These are phyloP conservation scores for Akanthomyces uredinophilus DNA, from an alignment of 2,329 filamentous ascomycete species.

Conservation along the genomic window DNA sequence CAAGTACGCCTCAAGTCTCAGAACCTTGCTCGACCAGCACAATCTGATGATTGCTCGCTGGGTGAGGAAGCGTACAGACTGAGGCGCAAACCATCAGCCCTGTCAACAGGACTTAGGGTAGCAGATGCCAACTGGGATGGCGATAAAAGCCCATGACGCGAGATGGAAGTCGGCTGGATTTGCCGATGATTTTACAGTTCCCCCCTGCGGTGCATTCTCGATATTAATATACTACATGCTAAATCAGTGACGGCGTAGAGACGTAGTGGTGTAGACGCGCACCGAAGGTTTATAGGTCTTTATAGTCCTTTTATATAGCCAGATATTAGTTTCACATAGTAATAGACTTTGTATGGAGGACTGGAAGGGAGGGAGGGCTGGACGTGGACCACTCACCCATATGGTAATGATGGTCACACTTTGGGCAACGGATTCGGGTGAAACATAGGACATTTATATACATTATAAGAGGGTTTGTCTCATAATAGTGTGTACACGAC, in stretches of 20 bases:
- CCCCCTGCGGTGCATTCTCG: slow-evolving; percentile 11
- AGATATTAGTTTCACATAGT: neutral
- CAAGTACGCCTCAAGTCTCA: neutral
- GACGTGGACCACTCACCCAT: neutral
- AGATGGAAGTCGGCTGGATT: slow-evolving; percentile 16
- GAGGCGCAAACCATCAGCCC: neutral
- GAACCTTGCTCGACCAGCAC: neutral
- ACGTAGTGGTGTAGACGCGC: neutral
- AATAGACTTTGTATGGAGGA: slow-evolving; percentile 5
- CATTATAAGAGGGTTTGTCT: neutral
- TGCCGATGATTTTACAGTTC: slow-evolving; percentile 15
- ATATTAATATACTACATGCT: slow-evolving; percentile 15
- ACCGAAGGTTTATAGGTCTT: neutral
- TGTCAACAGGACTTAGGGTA: slow-evolving; percentile 13
- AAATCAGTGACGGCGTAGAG: slow-evolving; percentile 7
- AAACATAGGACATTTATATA: neutral
- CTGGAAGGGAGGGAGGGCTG: neutral
- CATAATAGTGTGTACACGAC: neutral
- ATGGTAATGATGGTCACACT: neutral
- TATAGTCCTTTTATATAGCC: neutral
- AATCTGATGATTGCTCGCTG: neutral
- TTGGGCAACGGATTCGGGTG: neutral
- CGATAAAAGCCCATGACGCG: slow-evolving; percentile 17
- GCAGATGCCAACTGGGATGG: slow-evolving; percentile 17
- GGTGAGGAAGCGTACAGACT: neutral